Conservation (phyloP, 1,139 yeast genomes). For the Starmera stellimalicola region DNA sequence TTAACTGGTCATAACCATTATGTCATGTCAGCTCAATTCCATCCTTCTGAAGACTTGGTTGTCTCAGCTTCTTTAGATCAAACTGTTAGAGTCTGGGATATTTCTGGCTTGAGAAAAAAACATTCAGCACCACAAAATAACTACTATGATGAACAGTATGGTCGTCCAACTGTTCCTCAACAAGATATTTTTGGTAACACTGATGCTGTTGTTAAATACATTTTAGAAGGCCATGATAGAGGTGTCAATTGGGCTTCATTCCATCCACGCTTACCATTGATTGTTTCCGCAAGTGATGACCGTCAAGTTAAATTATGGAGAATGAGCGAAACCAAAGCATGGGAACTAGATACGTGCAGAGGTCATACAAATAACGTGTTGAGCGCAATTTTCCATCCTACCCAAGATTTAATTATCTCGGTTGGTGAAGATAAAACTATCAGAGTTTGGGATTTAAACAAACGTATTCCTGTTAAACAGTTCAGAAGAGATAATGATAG, state of each 20-base stretch:
- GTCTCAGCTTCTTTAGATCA: conserved; percentile 96
- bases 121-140: conserved; percentile 69
- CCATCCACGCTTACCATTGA: conserved; percentile 93
- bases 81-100: conserved; percentile 99
- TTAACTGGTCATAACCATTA: conserved; percentile 97
- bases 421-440: conserved; percentile 97
- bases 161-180: conserved; percentile 57
- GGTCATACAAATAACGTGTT: conserved; percentile 95
- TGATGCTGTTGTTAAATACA: conserved; percentile 91
- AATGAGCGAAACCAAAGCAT: conserved; percentile 95
- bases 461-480: conserved; percentile 87
- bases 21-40: conserved; percentile 97
- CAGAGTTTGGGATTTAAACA: conserved; percentile 94
- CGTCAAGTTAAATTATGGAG: conserved; percentile 94
- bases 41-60: conserved; percentile 87
- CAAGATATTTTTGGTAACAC: conserved; percentile 93
- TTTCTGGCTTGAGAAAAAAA: conserved; percentile 87
- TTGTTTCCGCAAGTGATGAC: conserved; percentile 96
- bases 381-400: conserved; percentile 87
- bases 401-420: conserved; percentile 83
- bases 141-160: conserved; percentile 64
- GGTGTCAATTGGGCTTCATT: conserved; percentile 98
- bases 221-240: conserved; percentile 94
- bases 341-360: conserved; percentile 98
- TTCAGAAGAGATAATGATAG: conserved; percentile 92